Base-by-base conservation (phyloP, 768 basidiomycete genomes). In the Agrocybe chaxingu region DNA sequence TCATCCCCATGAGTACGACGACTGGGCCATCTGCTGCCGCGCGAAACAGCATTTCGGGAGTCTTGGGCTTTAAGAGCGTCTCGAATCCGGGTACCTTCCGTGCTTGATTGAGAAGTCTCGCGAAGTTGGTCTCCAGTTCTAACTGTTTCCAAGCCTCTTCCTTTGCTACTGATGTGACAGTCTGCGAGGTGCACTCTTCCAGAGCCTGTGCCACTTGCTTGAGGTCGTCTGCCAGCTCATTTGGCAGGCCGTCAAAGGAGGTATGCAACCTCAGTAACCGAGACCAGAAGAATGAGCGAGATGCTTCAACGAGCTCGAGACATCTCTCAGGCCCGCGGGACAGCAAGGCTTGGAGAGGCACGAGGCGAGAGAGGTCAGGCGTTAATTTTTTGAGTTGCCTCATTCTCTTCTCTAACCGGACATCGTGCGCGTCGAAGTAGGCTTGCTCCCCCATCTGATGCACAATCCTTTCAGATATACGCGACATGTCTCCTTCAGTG, bases 241-340 rank as follows among this genome's bases (percentile, higher is more conserved):
- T 30, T 1, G 55, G 55, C 33, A 56, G 37, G 2, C 46, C 50
- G 29, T 42, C 43, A 30, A 56, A 56, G 7, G 55, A 48, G 6
- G 47, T 52, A 9, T 46, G 51, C n/a, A 56, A 31, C 39, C 55
- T 44, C 34, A 56, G 49, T 29, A 56, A 45, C 11, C 47, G 34
- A 7, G 51, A 48, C 51, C 55, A 56, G 32, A 56, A 56, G 0
- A 52, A 34, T 4, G 55, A 41, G 9, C 55, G 34, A 4, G 55
- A 41, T 7, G 42, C 48, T 29, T 56, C 55, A 4, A 56, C 32
- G 9, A 56, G 37, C 32, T 56, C 55, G 4, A 56, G 45, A 37
- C 55, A 56, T 34, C 43, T 38, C 31, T 56, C 55, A 8, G 55
- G 55, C 12, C 55, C 55, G 5, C 48, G 51, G 8, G 51, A 32